Percentiles rank a stretch among this genome's conserved stretches.
Evolutionary conservation across 1,284 basidiomycete genomes (phyloP).

Genomic region (Ceratobasidium papillatum): DNA sequence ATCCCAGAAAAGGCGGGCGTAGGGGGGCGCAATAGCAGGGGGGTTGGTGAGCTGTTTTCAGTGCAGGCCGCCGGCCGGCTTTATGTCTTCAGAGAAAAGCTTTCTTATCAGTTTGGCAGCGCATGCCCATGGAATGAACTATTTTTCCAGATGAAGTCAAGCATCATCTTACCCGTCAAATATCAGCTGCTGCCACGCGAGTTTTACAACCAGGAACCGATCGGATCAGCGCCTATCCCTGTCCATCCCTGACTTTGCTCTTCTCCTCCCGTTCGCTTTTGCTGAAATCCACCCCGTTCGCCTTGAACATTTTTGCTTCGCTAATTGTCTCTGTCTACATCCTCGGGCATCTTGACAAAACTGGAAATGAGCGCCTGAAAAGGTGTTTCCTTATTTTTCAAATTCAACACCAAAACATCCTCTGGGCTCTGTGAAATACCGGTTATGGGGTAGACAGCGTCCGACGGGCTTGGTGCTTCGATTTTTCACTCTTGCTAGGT

Average conservation of each 20-base stretch:
- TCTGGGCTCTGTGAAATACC: not conserved
- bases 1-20: not conserved
- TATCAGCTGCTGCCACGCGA: constrained; percentile 11
- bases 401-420: not conserved
- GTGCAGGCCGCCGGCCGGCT: not conserved
- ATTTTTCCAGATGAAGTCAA: constrained; percentile 14
- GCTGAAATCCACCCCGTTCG: not conserved
- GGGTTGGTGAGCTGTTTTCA: not conserved
- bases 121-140: not conserved
- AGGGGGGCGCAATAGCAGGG: not conserved
- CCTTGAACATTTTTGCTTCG: not conserved
- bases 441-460: not conserved
- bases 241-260: not conserved
- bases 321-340: not conserved
- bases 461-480: not conserved
- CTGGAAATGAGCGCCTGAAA: not conserved
- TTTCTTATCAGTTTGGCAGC: not conserved
- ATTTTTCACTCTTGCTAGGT: no score
- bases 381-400: not conserved
- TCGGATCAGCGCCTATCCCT: constrained; percentile 7
- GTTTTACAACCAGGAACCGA: not conserved
- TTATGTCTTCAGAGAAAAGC: not conserved
- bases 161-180: not conserved
- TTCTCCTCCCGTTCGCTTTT: not conserved
- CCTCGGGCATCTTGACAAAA: not conserved